Evolutionary conservation across 108 stramenopile species (phyloP).

Genomic region (Chaetoceros muelleri): DNA sequence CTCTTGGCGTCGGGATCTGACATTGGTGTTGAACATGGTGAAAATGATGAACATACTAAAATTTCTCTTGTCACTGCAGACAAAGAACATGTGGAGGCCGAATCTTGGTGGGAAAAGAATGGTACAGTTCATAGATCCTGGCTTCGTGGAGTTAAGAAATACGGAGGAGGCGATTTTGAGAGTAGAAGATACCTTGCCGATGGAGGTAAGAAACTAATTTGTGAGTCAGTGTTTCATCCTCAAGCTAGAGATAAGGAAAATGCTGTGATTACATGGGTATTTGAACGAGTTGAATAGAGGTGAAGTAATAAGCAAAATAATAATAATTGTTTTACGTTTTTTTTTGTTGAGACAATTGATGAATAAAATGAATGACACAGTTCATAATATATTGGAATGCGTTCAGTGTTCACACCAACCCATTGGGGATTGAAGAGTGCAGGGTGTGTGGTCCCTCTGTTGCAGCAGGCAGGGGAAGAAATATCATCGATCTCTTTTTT

Average conservation of each 20-base stretch:
- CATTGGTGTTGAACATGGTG: slow-evolving; percentile 11
- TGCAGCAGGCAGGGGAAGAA: too few relatives aligned
- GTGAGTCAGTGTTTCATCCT: slow-evolving; percentile 64
- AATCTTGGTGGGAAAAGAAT: slow-evolving; percentile 69
- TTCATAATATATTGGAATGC: too few relatives aligned
- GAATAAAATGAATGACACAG: too few relatives aligned
- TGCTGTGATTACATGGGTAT: slow-evolving; percentile 50
- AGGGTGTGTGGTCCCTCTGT: too few relatives aligned
- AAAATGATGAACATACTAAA: slow-evolving; percentile 12
- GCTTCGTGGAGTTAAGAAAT: slow-evolving; percentile 55
- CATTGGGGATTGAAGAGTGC: too few relatives aligned
- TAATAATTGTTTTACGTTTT: too few relatives aligned
- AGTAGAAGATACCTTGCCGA: slow-evolving; percentile 51
- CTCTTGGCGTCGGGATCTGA: slow-evolving; percentile 48
- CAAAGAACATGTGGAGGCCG: slow-evolving; percentile 46
- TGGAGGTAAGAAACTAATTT: slow-evolving; percentile 39
- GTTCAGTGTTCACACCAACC: too few relatives aligned
- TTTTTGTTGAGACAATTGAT: too few relatives aligned
- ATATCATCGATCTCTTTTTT: too few relatives aligned
- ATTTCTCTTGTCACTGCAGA: slow-evolving; percentile 46
- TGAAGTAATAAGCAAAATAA: too few relatives aligned
- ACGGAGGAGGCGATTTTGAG: slow-evolving; percentile 68
- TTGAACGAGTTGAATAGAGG: too few relatives aligned
- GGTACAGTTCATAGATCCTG: slow-evolving; percentile 59
- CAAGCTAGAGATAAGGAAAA: slow-evolving; percentile 26